Base-by-base conservation (phyloP, 1,139 yeast species). In the Blastobotrys apis region DNA sequence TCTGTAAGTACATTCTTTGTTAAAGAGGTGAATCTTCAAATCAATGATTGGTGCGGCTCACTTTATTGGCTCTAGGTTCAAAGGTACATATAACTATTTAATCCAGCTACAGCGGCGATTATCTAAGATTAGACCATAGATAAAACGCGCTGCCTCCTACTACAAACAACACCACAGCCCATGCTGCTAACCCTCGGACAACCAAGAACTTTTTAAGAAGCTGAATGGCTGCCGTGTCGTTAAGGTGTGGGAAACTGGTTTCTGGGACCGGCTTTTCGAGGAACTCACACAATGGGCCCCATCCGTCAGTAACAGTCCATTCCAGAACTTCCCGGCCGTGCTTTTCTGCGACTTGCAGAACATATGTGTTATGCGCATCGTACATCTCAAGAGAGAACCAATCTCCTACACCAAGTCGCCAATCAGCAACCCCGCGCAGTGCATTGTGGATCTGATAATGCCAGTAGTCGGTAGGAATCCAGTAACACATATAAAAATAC, bases 381-480 rank as follows among this genome's bases (percentile, higher is more conserved):
- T 30, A 30, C 33, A 13, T 13, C 8, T 30, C 33, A 6, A 30
- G 15, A 8, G 8, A 6, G 15, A 30, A 30, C 6, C 9, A 9
- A 10, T 9, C 6, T 8, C 8, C 13, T 9, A 30, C 15, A 30
- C 33, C 33, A 9, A 9, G 6, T 9, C 8, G 6, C 6, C 8
- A 8, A 8, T 13, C 8, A 9, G 15, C 9, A 13, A 9, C 13
- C 8, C 13, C 15, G 8, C 6, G 6, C 33, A 30, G 9, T 13
- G 15, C 15, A 6, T 9, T 9, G 13, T 30, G 33, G 13, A 9
- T 6, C 33, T 30, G 33, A 9, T 9, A 13, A 13, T 30, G 33
- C 33, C 33, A 30, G 33, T 30, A 30, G 15, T 30, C 33, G 10
- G 33, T 30, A 13, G 33, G 15, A 13, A 30, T 13, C 33, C 33